Evolutionary conservation across 164 flowering plant genomes (phyloP), one percentile per base, ranked within the genome.

Genomic region (Cinnamomum chago): DNA sequence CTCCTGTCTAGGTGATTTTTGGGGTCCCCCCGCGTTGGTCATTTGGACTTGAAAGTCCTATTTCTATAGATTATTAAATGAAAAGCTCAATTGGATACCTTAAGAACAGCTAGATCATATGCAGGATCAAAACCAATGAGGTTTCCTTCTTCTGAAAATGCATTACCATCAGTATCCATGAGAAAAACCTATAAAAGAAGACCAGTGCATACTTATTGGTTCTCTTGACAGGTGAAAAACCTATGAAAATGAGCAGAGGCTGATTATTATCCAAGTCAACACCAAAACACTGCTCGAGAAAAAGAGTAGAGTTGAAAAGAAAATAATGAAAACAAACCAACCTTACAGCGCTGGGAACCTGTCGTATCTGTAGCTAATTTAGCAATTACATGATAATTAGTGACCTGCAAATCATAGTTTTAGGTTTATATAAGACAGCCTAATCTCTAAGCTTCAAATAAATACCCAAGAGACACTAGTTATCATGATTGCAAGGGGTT

Each of bases 271-370:
- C n/a, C 17, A 13, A 12, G 22, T 14, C 5, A 66, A 14, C 15
- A 66, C 17, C 20, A 15, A 17, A 71, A 30, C 20, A 62, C 58
- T 17, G 50, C 40, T 15, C 5, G 27, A 17, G 47, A 67, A 28
- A 5, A 67, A 27, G 10, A 27, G 0, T 20, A 4, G 2, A 5
- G 67, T n/a, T 64, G 28, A 30, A 30, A 33, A 71, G 40, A 6
- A 68, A 73, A 15, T 55, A 17, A 5, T 55, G 58, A 70, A 73
- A 52, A 66, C 28, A 77, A 74, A 50, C 65, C 60, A 81, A 94
- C 97, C 92, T 93, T 92, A 86, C 99, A 95, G 73, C 90, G 88
- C 76, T 89, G 94, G 65, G 82, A 81, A 40, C 97, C 97, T 81
- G 80, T 86, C 27, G 68, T 75, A 75, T 93, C 97, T 9, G 91